These are phyloP conservation scores for Pontederia crassipes DNA, from an alignment of 176 grass and related monocot species.

Conservation along the genomic window DNA sequence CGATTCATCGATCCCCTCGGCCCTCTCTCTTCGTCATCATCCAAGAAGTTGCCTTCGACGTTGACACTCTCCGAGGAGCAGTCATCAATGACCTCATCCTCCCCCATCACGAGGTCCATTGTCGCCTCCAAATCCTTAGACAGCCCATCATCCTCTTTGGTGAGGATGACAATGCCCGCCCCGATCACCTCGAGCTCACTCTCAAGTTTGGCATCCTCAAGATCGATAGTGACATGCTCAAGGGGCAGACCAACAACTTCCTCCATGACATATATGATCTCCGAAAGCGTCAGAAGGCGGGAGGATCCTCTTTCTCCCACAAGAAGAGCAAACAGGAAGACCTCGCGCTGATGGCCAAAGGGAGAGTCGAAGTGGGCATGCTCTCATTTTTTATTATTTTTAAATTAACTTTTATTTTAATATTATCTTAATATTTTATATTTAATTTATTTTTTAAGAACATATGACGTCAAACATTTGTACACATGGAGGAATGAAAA, in stretches of 20 bases:
- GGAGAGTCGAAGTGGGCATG: slow-evolving; percentile 3
- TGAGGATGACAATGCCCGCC: slow-evolving; percentile 48
- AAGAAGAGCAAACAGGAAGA: slow-evolving; percentile 24
- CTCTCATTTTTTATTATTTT: too few species aligned
- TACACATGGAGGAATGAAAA: too few species aligned
- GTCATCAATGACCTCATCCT: slow-evolving; percentile 7
- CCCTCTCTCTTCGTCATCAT: background rate
- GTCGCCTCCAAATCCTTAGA: slow-evolving; percentile 45
- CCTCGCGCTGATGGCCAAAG: background rate
- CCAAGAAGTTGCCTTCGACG: slow-evolving; percentile 1
- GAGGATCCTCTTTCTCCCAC: slow-evolving; percentile 1
- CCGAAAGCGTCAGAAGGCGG: slow-evolving; percentile 25
- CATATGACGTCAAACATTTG: too few species aligned
- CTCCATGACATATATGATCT: slow-evolving; percentile 54
- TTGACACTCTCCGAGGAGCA: background rate
- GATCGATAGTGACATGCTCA: slow-evolving; percentile 50
- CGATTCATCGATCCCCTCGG: background rate
- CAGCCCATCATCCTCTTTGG: slow-evolving; percentile 58
- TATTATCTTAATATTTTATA: too few species aligned
- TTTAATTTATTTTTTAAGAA: too few species aligned
- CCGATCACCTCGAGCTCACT: slow-evolving; percentile 28
- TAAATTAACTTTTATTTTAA: too few species aligned
- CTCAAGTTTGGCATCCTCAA: slow-evolving; percentile 33
- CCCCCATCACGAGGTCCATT: slow-evolving; percentile 51
- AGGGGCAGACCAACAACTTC: slow-evolving; percentile 83